Base-by-base conservation (phyloP, 2,329 filamentous ascomycete species). In the Xylaria multiplex region DNA sequence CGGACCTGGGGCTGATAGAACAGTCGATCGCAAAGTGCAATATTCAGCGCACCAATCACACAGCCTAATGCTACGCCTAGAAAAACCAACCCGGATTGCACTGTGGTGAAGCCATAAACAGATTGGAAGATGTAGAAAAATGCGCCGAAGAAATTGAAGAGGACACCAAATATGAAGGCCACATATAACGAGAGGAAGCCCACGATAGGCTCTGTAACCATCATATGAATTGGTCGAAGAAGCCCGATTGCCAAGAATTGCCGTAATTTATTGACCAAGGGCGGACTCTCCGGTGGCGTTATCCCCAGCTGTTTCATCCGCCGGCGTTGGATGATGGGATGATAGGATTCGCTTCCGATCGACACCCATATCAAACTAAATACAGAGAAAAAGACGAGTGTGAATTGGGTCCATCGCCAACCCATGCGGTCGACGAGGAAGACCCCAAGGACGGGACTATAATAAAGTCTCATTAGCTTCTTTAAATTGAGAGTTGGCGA, bases 201-300 rank as follows among this genome's bases (percentile, higher is more conserved):
- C 1, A 90, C 84, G 43, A 91, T 89, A 2, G 88, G 88, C 70
- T 91, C 89, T 1, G 84, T 83, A 46, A 88, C 73, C 7, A 91
- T 80, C 81, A 91, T 88, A 50, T 83, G 81, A 0, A 88, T 19
- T 0, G 87, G 87, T 11, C 86, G 79, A 16, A 85, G 66, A 1
- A 86, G 73, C 1, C 82, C 81, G 0, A 81, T 75, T 0, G 80
- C 76, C 2, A 82, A 66, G 64, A 85, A 83, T 1, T 67, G 19
- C 22, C 69, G 71, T 30, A 80, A 50, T 3, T 72, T 75, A 7
- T 71, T 57, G 0, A 53, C 8, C 3, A 77, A 14, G 0, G 79
- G 74, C 0, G 75, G 72, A 0, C 58, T 56, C 0, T 70, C 68
- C 1, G 76, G 73, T 0, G 76, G 30, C 0, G 74, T 45, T 4